phyloP scores from a whole-genome alignment of 495 filamentous ascomycete species.

The Aspergillus cavernicola region DNA sequence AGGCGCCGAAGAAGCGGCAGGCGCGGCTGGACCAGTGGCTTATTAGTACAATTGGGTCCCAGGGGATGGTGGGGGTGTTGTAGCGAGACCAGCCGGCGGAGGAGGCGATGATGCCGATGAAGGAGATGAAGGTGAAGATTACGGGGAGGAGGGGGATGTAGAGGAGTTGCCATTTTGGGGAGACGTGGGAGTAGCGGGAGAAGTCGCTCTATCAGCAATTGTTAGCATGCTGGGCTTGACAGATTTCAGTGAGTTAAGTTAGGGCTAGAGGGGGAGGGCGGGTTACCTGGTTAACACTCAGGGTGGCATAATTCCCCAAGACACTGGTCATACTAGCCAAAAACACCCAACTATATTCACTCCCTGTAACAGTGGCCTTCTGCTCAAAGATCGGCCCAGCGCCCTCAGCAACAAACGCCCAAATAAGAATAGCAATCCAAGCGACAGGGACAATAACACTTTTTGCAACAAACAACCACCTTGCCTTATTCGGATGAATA shows the following conservation, averaged over 20 bases:
- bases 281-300: conserved; percentile 37
- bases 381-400: conserved; percentile 32
- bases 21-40: conserved; percentile 47
- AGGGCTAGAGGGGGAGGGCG: not conserved
- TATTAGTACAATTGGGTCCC: conserved; percentile 44
- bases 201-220: conserved; percentile 36
- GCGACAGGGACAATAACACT: conserved; percentile 42
- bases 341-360: conserved; percentile 42
- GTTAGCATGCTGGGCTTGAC: not conserved
- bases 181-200: conserved; percentile 45
- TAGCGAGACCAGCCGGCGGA: conserved; percentile 44
- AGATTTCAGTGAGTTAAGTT: not conserved
- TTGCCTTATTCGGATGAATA: conserved; percentile 41
- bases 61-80: conserved; percentile 33
- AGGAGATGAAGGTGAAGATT: conserved; percentile 48
- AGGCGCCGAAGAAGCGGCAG: conserved; percentile 50
- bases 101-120: conserved; percentile 46
- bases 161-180: conserved; percentile 41
- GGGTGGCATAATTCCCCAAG: conserved; percentile 42
- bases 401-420: conserved; percentile 43
- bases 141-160: conserved; percentile 48
- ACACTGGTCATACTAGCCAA: conserved; percentile 43
- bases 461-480: conserved; percentile 46
- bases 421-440: conserved; percentile 47
- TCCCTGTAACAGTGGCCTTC: conserved; percentile 30